Evolutionary conservation across 768 basidiomycete species (phyloP).

Genomic region (Boletus tylopilopsis): DNA sequence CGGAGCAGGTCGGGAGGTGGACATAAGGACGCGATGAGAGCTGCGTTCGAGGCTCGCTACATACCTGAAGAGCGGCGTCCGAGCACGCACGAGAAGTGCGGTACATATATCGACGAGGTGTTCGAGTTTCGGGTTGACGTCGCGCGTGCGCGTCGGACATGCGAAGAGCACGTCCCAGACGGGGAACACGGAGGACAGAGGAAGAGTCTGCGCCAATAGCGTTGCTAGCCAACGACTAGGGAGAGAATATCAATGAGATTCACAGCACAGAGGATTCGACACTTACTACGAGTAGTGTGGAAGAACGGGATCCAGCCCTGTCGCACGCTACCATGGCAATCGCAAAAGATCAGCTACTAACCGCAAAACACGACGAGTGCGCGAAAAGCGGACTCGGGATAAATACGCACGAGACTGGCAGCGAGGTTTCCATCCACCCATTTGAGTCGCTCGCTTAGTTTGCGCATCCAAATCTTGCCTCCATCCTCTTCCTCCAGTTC

Average conservation of each 20-base stretch:
- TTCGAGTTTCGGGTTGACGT: constrained; percentile 59
- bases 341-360: background rate
- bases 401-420: constrained; percentile 46
- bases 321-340: constrained; percentile 41
- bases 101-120: constrained; percentile 68
- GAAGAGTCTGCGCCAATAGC: constrained; percentile 69
- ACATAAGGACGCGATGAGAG: background rate
- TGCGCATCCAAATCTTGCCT: constrained; percentile 57
- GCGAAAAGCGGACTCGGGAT: background rate
- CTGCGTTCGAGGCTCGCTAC: constrained; percentile 9
- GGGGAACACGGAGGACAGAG: constrained; percentile 52
- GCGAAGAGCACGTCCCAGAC: constrained; percentile 75
- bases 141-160: constrained; percentile 48
- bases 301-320: constrained; percentile 64
- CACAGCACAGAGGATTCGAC: background rate
- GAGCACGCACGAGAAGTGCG: constrained; percentile 61
- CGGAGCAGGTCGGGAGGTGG: background rate
- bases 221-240: constrained; percentile 72
- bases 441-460: constrained; percentile 53
- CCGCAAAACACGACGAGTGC: background rate
- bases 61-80: constrained; percentile 53
- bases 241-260: background rate
- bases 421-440: constrained; percentile 65
- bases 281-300: constrained; percentile 82
- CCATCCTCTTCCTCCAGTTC: constrained; percentile 72